Evolutionary conservation across 2,329 filamentous ascomycete genomes (phyloP), one percentile per base, ranked within the genome.

Genomic region (Fulvia fulva): DNA sequence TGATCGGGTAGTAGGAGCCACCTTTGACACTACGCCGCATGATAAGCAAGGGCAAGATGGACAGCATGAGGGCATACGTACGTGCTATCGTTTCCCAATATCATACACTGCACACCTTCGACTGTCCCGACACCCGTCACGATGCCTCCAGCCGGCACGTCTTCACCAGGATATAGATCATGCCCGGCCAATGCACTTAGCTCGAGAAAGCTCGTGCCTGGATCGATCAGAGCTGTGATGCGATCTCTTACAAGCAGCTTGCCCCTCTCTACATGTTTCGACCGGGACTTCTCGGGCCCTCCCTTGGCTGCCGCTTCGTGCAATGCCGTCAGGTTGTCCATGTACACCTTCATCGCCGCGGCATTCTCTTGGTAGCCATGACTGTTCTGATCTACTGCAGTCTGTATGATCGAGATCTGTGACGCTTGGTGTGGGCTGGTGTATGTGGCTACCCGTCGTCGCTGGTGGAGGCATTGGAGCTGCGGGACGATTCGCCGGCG

Each of bases 241-340:
- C 93, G 87, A 74, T 97, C 93, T 64, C 94, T 81, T 2, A 92
- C 91, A 57, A 99, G 82, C 91, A 97, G 96, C 81, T 97, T 97
- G 63, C 90, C 90, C 67, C 92, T 82, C 32, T 87, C 84, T 22
- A 95, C 76, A 71, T 97, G 93, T 78, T 97, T 97, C 63, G 93
- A 86, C 59, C 89, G 82, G 3, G 93, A 90, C 74, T 94, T 94
- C 58, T 87, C 82, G 1, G 90, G 78, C 0, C 94, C 94, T 54
- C 93, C 93, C 63, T 83, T 81, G 52, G 90, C 84, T 8, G 66
- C 70, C 65, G 81, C 85, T 49, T 80, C 77, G 58, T 93, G 90
- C 58, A 97, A 80, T 54, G 80, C 78, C 59, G 87, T 82, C 68
- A 97, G 81, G 21, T 82, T 82, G 56, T 79, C 77, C 70, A 90